phyloP scores from a whole-genome alignment of 2,329 filamentous ascomycete species.

The Penicillium italicum region DNA sequence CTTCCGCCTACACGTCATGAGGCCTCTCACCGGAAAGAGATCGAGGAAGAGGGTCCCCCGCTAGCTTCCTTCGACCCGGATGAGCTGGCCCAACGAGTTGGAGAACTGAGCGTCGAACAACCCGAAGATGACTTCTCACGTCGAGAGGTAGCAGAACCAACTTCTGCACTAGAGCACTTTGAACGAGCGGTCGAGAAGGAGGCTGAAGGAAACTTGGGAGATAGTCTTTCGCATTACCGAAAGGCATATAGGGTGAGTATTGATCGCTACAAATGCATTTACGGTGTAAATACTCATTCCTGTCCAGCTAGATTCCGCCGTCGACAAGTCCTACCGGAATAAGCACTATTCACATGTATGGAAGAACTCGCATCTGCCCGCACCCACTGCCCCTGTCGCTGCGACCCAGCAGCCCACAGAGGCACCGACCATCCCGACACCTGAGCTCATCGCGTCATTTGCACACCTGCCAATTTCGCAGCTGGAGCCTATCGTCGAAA shows the following conservation, averaged over 20 bases:
- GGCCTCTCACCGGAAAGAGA: conserved; percentile 37
- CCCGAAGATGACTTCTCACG: conserved; percentile 39
- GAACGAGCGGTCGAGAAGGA: conserved; percentile 90
- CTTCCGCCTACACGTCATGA: conserved; percentile 42
- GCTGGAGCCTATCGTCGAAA: conserved; percentile 66
- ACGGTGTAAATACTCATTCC: conserved; percentile 12
- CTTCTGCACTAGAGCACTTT: conserved; percentile 84
- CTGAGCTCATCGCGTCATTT: conserved; percentile 74
- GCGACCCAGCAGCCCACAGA: conserved; percentile 57
- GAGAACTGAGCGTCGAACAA: conserved; percentile 33
- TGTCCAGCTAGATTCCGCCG: conserved; percentile 70
- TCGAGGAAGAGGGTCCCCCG: conserved; percentile 34
- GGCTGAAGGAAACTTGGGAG: conserved; percentile 75
- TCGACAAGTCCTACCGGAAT: conserved; percentile 82
- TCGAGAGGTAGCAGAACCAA: conserved; percentile 50
- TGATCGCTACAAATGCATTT: neutral
- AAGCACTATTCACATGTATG: conserved; percentile 77
- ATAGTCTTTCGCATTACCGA: conserved; percentile 83
- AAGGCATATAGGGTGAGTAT: conserved; percentile 73
- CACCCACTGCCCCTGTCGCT: conserved; percentile 52
- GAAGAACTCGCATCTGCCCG: conserved; percentile 45
- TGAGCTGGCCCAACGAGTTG: conserved; percentile 36
- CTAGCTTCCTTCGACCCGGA: conserved; percentile 24
- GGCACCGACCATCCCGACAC: conserved; percentile 49
- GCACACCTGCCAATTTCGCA: conserved; percentile 65